Evolutionary conservation across 208 protist species (phyloP).

Genomic region (Herpetomonas muscarum): DNA sequence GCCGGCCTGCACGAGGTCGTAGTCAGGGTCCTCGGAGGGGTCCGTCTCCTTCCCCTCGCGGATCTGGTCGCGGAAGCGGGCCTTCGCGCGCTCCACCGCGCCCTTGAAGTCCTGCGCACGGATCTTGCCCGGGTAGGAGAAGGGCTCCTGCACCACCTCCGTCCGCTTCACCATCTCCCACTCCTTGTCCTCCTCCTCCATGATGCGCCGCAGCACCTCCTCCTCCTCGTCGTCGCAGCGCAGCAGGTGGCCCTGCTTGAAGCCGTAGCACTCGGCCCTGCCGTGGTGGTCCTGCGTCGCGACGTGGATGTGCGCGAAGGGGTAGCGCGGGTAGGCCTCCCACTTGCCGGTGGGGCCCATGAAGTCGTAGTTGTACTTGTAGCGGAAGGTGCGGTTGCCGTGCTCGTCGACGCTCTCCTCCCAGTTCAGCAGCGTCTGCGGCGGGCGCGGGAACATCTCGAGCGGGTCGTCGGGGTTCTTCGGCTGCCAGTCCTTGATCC

Average conservation of each 20-base stretch:
- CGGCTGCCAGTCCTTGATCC: slow-evolving; percentile 88
- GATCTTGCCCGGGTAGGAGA: slow-evolving; percentile 89
- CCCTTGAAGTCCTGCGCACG: slow-evolving; percentile 77
- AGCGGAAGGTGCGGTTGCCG: slow-evolving; percentile 87
- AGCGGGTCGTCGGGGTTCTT: slow-evolving; percentile 85
- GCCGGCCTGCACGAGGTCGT: slow-evolving; percentile 83
- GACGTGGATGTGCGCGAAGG: slow-evolving; percentile 80
- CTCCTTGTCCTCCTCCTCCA: slow-evolving; percentile 90
- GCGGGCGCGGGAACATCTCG: slow-evolving; percentile 88
- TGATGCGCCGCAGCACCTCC: slow-evolving; percentile 85
- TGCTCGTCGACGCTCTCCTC: slow-evolving; percentile 88
- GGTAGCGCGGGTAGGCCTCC: slow-evolving; percentile 88
- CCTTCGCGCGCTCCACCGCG: slow-evolving; percentile 86
- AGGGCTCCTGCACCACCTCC: slow-evolving; percentile 88
- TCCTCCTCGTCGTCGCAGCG: slow-evolving; percentile 85
- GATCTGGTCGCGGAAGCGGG: slow-evolving; percentile 76
- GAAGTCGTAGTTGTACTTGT: slow-evolving; percentile 89
- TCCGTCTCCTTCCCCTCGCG: slow-evolving; percentile 80
- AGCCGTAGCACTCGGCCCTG: slow-evolving; percentile 80
- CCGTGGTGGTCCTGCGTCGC: slow-evolving; percentile 75
- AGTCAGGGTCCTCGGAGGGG: slow-evolving; percentile 83
- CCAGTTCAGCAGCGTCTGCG: slow-evolving; percentile 80
- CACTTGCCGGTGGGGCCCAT: slow-evolving; percentile 84
- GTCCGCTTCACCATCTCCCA: slow-evolving; percentile 92
- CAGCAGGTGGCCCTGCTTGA: slow-evolving; percentile 87